Evolutionary conservation across 2,329 filamentous ascomycete genomes (phyloP).

Genomic region (Pseudogymnoascus sp.): DNA sequence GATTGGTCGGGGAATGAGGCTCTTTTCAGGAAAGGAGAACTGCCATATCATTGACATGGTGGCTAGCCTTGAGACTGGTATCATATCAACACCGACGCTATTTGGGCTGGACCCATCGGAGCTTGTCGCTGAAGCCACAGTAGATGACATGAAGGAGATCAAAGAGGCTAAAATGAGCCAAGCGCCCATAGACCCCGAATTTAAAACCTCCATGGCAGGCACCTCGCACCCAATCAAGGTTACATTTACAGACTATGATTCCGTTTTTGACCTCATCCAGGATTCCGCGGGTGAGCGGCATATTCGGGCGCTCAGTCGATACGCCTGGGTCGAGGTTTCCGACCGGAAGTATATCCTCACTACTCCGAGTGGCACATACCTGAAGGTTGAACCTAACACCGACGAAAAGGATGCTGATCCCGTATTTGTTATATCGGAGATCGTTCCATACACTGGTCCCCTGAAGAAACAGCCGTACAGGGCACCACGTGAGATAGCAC

Average conservation of each 20-base stretch:
- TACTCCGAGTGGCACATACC: slow-evolving; percentile 52
- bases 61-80: slow-evolving; percentile 70
- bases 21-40: slow-evolving; percentile 71
- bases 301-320: slow-evolving; percentile 64
- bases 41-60: slow-evolving; percentile 98
- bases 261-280: slow-evolving; percentile 79
- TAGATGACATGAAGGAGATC: slow-evolving; percentile 49
- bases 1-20: slow-evolving; percentile 88
- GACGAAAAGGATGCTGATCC: slow-evolving; percentile 26
- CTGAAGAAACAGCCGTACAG: slow-evolving; percentile 46
- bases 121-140: slow-evolving; percentile 58
- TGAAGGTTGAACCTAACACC: slow-evolving; percentile 41
- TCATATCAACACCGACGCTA: slow-evolving; percentile 83
- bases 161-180: slow-evolving; percentile 16
- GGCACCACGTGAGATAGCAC: slow-evolving; percentile 59
- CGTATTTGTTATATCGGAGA: slow-evolving; percentile 12
- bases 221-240: slow-evolving; percentile 31
- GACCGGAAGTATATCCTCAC: slow-evolving; percentile 62
- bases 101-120: slow-evolving; percentile 85
- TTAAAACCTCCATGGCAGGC: neutral
- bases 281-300: slow-evolving; percentile 72
- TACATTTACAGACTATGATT: slow-evolving; percentile 84
- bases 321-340: slow-evolving; percentile 78
- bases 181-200: neutral
- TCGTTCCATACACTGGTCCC: slow-evolving; percentile 30